Conservation (phyloP, 352 stramenopile species). For the Phytophthora citrophthora region DNA sequence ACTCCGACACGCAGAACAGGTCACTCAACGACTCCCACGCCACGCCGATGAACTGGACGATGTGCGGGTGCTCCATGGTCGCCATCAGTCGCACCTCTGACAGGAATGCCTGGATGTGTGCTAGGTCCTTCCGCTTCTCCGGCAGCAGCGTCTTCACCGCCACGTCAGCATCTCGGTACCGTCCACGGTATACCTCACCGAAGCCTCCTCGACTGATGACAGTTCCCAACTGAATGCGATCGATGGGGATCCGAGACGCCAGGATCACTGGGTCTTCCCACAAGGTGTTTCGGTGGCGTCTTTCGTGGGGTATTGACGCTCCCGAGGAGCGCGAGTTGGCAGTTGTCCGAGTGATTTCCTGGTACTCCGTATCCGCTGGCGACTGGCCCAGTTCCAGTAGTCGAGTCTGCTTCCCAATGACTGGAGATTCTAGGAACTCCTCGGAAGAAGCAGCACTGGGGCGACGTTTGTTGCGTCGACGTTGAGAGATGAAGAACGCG, state of each 20-base stretch:
- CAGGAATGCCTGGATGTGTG: slow-evolving; percentile 46
- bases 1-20: slow-evolving; percentile 52
- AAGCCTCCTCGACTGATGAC: slow-evolving; percentile 41
- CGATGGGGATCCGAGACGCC: slow-evolving; percentile 44
- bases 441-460: slow-evolving; percentile 11
- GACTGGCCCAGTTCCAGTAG: slow-evolving; percentile 13
- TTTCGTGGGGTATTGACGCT: slow-evolving; percentile 8
- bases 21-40: slow-evolving; percentile 57
- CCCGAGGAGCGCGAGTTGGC: slow-evolving; percentile 23
- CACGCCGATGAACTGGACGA: slow-evolving; percentile 54
- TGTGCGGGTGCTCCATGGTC: slow-evolving; percentile 52
- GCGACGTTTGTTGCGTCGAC: slow-evolving; percentile 19
- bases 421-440: slow-evolving; percentile 21
- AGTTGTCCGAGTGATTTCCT: slow-evolving; percentile 22
- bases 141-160: slow-evolving; percentile 50
- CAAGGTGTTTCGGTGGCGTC: slow-evolving; percentile 10
- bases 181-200: slow-evolving; percentile 45
- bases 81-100: slow-evolving; percentile 48
- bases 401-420: slow-evolving; percentile 14
- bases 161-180: slow-evolving; percentile 42
- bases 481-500: slow-evolving; percentile 32
- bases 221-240: slow-evolving; percentile 37
- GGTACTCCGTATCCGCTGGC: slow-evolving; percentile 18
- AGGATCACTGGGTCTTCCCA: slow-evolving; percentile 51
- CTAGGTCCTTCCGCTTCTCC: slow-evolving; percentile 44